Evolutionary conservation across 1,284 basidiomycete species (phyloP), one percentile per base, ranked within the genome.

Genomic region (Golubevia sp.): DNA sequence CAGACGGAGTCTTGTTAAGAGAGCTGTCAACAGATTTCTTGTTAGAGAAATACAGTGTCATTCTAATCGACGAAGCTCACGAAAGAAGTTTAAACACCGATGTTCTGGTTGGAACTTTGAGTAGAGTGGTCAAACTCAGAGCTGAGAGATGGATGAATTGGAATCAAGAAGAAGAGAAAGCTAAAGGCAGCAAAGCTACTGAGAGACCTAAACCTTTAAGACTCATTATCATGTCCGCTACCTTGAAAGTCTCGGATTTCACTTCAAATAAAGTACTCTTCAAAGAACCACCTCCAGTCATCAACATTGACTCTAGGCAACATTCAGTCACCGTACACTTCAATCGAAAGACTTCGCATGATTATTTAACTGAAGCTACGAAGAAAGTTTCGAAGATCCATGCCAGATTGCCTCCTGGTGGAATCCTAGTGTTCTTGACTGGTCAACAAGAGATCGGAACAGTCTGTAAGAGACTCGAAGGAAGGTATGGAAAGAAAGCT

Each of bases 31-130:
- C 88, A 15, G 96, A 99, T 81, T 96, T 99, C 80, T 84, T 97
- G 30, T 87, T 99, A 18, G 89, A 86, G 58, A 92, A 91, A 81
- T 99, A 99, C 84, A 94, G 92, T 24, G 91, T 70, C 23, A 70
- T 97, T 34, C 89, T 99, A 69, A 91, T 99, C 63, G 97, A 99
- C 75, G 97, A 99, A 85, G 97, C 97, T 0, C 97, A 99, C 85
- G 97, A 99, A 84, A 87, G 97, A 65, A 97, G 94, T 72, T 92
- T 99, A 86, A 99, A 99, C 82, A 99, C 97, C 3, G 97, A 99
- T 83, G 94, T 99, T 54, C 87, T 99, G 54, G 94, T 99, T 66
- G 97, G 97, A 55, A 93, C 97, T 6, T 86, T 99, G 30, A 97
- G 94, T 76, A 89, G 97, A 49, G 92, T 99, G 2, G 88, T 95